phyloP scores from a whole-genome alignment of 140 eudicot species.

The Erigeron philadelphicus region DNA sequence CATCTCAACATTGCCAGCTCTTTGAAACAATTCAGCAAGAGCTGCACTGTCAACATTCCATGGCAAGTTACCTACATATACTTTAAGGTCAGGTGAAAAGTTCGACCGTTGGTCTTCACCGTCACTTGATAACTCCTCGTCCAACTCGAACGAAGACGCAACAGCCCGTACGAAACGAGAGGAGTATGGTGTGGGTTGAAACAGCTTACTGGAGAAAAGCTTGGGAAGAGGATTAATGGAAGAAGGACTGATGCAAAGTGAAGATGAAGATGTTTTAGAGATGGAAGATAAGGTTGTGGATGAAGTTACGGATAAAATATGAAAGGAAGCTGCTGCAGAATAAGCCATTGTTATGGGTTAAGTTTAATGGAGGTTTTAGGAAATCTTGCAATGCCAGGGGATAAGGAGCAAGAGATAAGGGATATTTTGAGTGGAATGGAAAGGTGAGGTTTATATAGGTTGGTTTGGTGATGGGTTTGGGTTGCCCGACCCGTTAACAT shows the following conservation, averaged over 20 bases:
- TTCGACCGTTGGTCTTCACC: conserved; percentile 28
- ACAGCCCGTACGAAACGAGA: conserved; percentile 34
- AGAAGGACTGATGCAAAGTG: conserved; percentile 27
- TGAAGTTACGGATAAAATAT: conserved; percentile 36
- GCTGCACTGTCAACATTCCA: conserved; percentile 70
- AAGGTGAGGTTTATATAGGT: conserved; percentile 22
- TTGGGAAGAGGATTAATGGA: conserved; percentile 40
- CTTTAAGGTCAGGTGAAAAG: conserved; percentile 78
- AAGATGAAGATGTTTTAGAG: conserved; percentile 24
- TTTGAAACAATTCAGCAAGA: conserved; percentile 75
- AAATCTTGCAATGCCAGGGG: conserved; percentile 6
- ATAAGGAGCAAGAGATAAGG: conserved; percentile 30
- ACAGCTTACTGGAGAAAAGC: conserved; percentile 23
- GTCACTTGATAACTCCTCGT: conserved; percentile 32
- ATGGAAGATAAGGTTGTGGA: conserved; percentile 36
- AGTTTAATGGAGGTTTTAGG: conserved; percentile 32
- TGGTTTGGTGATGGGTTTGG: conserved; percentile 22
- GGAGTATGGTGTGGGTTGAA: conserved; percentile 16
- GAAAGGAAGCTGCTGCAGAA: conserved; percentile 34
- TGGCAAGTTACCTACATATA: conserved; percentile 86
- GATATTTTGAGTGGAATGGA: conserved; percentile 27
- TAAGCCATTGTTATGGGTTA: conserved; percentile 31
- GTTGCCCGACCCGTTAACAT: conserved; percentile 25
- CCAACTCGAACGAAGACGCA: conserved; percentile 45
- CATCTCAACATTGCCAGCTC: conserved; percentile 89